Evolutionary conservation across 805 yeast species (phyloP).

Genomic region (Teunomyces kruisii): DNA sequence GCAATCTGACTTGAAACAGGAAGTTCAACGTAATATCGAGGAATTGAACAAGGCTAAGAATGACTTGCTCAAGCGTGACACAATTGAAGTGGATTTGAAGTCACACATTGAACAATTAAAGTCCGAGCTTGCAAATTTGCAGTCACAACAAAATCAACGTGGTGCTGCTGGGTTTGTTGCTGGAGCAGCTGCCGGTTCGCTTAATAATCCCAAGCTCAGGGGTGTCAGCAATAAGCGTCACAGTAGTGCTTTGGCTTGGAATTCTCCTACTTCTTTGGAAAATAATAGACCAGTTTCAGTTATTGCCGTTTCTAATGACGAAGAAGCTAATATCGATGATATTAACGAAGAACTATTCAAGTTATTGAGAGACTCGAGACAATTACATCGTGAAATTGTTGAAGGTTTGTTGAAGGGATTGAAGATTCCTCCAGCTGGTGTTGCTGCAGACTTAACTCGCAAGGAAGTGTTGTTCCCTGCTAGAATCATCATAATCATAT

Average conservation of each 20-base stretch:
- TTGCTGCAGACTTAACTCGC: conserved; percentile 76
- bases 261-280: conserved; percentile 34
- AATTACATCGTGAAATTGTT: conserved; percentile 78
- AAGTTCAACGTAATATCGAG: conserved; percentile 59
- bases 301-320: conserved; percentile 55
- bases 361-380: conserved; percentile 66
- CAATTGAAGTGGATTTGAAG: conserved; percentile 65
- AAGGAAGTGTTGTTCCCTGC: conserved; percentile 96
- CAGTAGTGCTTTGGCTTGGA: conserved; percentile 39
- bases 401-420: conserved; percentile 83
- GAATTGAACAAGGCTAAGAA: conserved; percentile 62
- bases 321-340: conserved; percentile 57
- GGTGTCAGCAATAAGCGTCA: conserved; percentile 40
- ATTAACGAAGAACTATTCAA: conserved; percentile 75
- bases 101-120: conserved; percentile 57
- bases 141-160: conserved; percentile 25
- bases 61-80: conserved; percentile 56
- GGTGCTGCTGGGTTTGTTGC: conserved; percentile 24
- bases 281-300: conserved; percentile 60
- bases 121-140: conserved; percentile 48
- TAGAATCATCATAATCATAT: conserved; percentile 84
- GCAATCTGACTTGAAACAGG: conserved; percentile 62
- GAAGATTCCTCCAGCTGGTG: conserved; percentile 82
- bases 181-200: conserved; percentile 28
- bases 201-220: conserved; percentile 27